Conservation (phyloP, 2,329 filamentous ascomycete genomes). For the Aspergillus versicolor region DNA sequence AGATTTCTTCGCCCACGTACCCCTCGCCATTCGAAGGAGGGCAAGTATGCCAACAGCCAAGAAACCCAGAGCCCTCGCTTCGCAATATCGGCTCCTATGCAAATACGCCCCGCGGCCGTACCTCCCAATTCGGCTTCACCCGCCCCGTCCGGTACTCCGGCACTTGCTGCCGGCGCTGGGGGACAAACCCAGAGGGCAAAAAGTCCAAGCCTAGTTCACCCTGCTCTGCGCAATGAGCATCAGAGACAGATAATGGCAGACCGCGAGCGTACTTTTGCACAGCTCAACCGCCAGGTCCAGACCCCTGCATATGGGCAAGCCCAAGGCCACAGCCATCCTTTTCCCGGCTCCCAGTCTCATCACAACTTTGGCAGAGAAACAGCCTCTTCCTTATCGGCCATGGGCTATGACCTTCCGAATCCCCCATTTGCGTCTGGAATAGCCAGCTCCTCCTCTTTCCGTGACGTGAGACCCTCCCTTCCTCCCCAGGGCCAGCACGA, state of each 20-base stretch:
- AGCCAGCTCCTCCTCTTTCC: background rate
- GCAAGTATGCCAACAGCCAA: background rate
- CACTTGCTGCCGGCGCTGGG: background rate
- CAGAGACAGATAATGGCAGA: conserved; percentile 9
- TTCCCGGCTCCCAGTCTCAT: conserved; percentile 2
- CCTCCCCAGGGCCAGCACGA: background rate
- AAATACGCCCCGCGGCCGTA: background rate
- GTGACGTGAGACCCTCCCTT: background rate
- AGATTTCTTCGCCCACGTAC: conserved; percentile 4
- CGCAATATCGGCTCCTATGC: background rate
- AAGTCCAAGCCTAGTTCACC: conserved; percentile 13
- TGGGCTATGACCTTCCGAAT: background rate
- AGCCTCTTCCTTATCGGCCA: background rate
- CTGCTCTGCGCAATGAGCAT: conserved; percentile 10
- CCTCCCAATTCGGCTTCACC: background rate
- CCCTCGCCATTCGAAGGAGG: conserved; percentile 10
- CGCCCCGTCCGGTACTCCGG: background rate
- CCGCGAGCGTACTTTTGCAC: conserved; percentile 1
- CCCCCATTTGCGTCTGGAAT: background rate
- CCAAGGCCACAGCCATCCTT: background rate
- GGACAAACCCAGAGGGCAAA: background rate
- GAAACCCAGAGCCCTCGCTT: conserved; percentile 6
- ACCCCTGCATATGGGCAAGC: background rate
- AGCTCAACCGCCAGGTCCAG: background rate
- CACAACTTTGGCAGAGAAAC: background rate